Evolutionary conservation across 192 early-diverging fungal species (phyloP).

Genomic region (Rhizoclosmatium sp.): DNA sequence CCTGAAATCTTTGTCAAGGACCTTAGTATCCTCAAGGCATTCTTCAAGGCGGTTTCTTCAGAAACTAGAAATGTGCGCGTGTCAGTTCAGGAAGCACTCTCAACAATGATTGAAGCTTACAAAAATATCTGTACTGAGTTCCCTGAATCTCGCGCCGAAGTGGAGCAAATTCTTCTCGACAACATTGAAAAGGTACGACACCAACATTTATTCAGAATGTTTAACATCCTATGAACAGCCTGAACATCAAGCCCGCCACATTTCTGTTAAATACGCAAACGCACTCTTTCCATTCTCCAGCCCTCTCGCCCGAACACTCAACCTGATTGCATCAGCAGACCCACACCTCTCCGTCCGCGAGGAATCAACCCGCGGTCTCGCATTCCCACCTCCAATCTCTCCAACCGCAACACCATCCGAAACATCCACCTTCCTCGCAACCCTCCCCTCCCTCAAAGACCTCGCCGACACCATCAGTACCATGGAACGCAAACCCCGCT

Average conservation of each 20-base stretch:
- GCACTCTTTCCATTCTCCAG: constrained; percentile 56
- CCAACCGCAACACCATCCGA: neutral
- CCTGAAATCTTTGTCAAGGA: constrained; percentile 73
- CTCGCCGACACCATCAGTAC: constrained; percentile 11
- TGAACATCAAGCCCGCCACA: constrained; percentile 54
- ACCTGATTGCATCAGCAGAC: constrained; percentile 49
- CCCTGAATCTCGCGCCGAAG: constrained; percentile 7
- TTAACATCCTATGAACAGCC: constrained; percentile 27
- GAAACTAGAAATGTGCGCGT: constrained; percentile 73
- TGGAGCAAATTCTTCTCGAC: constrained; percentile 48
- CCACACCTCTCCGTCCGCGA: constrained; percentile 60
- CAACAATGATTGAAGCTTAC: constrained; percentile 76
- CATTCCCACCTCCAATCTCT: constrained; percentile 46
- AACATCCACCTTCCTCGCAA: constrained; percentile 9
- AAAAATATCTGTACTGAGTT: constrained; percentile 23
- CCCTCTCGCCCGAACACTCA: constrained; percentile 54
- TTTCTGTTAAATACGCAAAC: constrained; percentile 54
- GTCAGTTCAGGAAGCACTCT: constrained; percentile 82
- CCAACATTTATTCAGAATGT: neutral
- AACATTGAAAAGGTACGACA: constrained; percentile 56
- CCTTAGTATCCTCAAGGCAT: constrained; percentile 62
- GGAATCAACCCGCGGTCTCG: constrained; percentile 52
- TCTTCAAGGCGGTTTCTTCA: constrained; percentile 74
- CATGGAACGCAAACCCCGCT: constrained; percentile 17
- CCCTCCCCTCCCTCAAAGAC: constrained; percentile 40